Evolutionary conservation across 176 grass and related monocot species (phyloP).

Genomic region (Avena eriantha): DNA sequence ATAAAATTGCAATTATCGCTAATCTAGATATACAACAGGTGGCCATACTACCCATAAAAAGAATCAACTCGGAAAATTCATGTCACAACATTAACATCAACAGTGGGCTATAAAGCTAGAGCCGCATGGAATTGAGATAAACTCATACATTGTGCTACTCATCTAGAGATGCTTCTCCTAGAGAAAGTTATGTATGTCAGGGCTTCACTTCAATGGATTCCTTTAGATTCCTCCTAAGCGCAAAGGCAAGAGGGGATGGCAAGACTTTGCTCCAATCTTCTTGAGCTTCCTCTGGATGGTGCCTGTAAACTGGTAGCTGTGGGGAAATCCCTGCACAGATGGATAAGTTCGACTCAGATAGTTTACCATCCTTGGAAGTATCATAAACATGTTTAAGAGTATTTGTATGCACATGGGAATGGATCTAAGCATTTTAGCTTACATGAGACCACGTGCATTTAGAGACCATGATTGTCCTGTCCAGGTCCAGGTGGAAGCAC

Average conservation of each 20-base stretch:
- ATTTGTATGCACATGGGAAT: neutral
- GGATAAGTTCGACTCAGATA: constrained; percentile 15
- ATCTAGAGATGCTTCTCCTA: neutral
- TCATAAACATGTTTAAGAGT: neutral
- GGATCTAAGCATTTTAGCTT: constrained; percentile 24
- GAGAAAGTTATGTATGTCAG: neutral
- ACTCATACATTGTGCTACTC: neutral
- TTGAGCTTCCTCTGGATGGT: constrained; percentile 83
- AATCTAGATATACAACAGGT: constrained; percentile 34
- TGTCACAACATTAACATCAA: neutral
- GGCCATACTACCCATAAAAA: constrained; percentile 8
- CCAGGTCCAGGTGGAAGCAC: constrained; percentile 91
- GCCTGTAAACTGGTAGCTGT: constrained; percentile 51
- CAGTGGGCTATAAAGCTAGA: constrained; percentile 21
- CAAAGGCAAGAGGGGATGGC: constrained; percentile 83
- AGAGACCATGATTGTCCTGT: constrained; percentile 69
- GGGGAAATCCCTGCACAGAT: constrained; percentile 48
- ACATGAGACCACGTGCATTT: constrained; percentile 90
- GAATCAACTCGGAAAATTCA: neutral
- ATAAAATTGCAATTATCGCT: neutral
- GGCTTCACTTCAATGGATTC: constrained; percentile 55
- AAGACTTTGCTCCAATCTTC: constrained; percentile 88
- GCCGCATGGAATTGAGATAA: neutral
- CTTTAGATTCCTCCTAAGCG: constrained; percentile 79
- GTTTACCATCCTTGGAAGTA: neutral